These are phyloP conservation scores for Russula sp. DNA, from an alignment of 768 basidiomycete species.

Conservation along the genomic window DNA sequence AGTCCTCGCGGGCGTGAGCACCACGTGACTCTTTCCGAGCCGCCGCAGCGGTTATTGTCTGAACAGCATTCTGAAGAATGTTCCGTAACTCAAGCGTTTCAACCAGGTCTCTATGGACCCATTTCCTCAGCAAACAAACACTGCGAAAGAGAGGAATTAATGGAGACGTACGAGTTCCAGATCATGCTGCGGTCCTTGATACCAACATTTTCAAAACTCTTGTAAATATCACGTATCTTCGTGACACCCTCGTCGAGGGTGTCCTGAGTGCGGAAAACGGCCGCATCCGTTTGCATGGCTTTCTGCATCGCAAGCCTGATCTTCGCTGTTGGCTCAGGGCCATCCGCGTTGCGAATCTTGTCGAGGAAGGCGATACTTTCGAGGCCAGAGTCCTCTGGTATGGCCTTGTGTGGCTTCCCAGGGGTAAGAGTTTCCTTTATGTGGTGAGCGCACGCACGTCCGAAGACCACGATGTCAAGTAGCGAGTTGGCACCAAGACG, in stretches of 20 bases:
- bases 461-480: constrained; percentile 98
- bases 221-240: constrained; percentile 83
- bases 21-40: constrained; percentile 97
- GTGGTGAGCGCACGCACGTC: constrained; percentile 98
- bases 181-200: constrained; percentile 99
- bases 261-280: constrained; percentile 94
- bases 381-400: constrained; percentile 83
- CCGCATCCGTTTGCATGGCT: constrained; percentile 97
- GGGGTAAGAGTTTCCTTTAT: constrained; percentile 88
- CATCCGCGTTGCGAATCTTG: constrained; percentile 78
- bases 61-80: constrained; percentile 89
- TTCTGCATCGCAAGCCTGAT: constrained; percentile 97
- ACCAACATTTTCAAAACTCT: constrained; percentile 85
- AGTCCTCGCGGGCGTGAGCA: constrained; percentile 98
- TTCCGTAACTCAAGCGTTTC: constrained; percentile 98
- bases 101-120: constrained; percentile 71
- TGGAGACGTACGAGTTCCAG: constrained; percentile 87
- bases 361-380: constrained; percentile 85
- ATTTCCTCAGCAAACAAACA: not conserved
- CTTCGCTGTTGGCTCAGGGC: constrained; percentile 81
- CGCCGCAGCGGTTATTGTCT: constrained; percentile 90
- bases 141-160: not conserved
- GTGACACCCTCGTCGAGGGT: constrained; percentile 89
- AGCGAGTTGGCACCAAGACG: constrained; percentile 99
- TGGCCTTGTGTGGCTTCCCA: constrained; percentile 85